A percentile compares a stretch with the other conserved stretches of the same genome.
These are phyloP conservation scores for Neonectria sp. DNA, from an alignment of 2,329 filamentous ascomycete genomes.

Conservation along the genomic window DNA sequence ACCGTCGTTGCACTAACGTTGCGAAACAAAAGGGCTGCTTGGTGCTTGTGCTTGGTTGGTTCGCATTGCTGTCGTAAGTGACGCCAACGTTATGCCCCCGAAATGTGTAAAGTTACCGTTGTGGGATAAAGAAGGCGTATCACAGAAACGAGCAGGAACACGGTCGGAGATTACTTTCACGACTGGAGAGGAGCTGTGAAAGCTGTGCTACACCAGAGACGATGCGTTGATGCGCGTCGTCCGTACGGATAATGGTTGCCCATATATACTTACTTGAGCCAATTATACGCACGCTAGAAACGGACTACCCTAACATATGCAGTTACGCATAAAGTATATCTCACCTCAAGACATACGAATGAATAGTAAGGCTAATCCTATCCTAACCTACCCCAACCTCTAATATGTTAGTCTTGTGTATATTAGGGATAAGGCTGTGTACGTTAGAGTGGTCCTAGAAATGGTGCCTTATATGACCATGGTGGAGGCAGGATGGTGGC, in stretches of 20 bases:
- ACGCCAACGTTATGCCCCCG: background rate
- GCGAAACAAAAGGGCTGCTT: slow-evolving; percentile 5
- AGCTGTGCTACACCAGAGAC: background rate
- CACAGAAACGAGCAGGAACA: slow-evolving; percentile 11
- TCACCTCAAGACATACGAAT: too few species aligned
- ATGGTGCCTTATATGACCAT: slow-evolving; percentile 40
- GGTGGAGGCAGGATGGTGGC: slow-evolving; percentile 18
- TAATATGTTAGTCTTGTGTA: too few species aligned
- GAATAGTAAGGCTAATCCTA: too few species aligned
- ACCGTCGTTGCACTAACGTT: slow-evolving; percentile 20
- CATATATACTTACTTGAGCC: background rate
- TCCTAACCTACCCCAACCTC: too few species aligned
- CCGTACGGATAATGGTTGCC: background rate
- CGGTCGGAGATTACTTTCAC: slow-evolving; percentile 6
- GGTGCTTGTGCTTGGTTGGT: slow-evolving; percentile 15
- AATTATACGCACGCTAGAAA: slow-evolving; percentile 16
- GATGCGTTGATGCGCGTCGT: slow-evolving; percentile 1
- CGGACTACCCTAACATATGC: slow-evolving; percentile 11
- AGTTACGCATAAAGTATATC: too few species aligned
- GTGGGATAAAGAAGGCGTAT: slow-evolving; percentile 9
- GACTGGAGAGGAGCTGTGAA: background rate
- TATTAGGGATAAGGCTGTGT: too few species aligned
- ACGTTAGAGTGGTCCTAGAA: too few species aligned
- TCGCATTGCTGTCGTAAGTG: slow-evolving; percentile 8
- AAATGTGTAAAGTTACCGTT: slow-evolving; percentile 5